phyloP scores from a whole-genome alignment of 2,329 filamentous ascomycete species.

The Exophiala sideris region DNA sequence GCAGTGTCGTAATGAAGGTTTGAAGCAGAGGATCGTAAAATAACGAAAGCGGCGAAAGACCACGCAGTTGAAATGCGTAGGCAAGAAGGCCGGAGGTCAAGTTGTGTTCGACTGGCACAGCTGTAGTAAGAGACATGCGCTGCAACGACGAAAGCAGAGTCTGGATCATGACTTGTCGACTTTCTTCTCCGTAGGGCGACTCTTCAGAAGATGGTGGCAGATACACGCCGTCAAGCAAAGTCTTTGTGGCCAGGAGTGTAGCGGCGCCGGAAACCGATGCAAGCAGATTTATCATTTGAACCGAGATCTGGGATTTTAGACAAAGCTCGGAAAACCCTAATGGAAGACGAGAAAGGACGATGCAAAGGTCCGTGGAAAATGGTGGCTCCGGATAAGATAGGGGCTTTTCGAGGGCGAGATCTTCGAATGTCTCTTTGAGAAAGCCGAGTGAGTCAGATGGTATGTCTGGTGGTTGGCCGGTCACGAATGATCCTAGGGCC shows the following conservation, averaged over 20 bases:
- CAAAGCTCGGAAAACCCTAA: conserved; percentile 20
- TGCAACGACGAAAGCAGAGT: conserved; percentile 24
- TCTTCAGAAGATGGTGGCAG: background rate
- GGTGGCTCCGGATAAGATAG: conserved; percentile 24
- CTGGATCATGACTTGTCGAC: conserved; percentile 15
- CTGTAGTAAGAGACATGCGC: conserved; percentile 21
- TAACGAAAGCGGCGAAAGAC: conserved; percentile 17
- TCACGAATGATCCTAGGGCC: conserved; percentile 23
- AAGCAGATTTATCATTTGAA: conserved; percentile 23
- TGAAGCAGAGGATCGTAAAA: conserved; percentile 28
- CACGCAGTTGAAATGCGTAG: conserved; percentile 22
- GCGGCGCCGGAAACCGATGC: conserved; percentile 16
- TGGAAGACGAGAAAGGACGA: conserved; percentile 21
- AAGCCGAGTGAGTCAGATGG: conserved; percentile 14
- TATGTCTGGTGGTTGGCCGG: conserved; percentile 20
- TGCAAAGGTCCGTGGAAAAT: conserved; percentile 18
- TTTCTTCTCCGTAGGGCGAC: conserved; percentile 2
- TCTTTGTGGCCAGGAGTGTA: background rate
- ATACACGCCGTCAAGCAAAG: background rate
- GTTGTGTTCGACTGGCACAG: conserved; percentile 14
- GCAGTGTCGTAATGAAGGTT: conserved; percentile 20
- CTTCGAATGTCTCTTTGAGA: conserved; percentile 19
- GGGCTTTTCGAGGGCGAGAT: conserved; percentile 19
- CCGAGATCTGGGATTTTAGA: conserved; percentile 20
- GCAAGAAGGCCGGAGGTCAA: conserved; percentile 21